These are phyloP conservation scores for Byssochlamys sp. DNA, from an alignment of 2,329 filamentous ascomycete species.

Conservation along the genomic window DNA sequence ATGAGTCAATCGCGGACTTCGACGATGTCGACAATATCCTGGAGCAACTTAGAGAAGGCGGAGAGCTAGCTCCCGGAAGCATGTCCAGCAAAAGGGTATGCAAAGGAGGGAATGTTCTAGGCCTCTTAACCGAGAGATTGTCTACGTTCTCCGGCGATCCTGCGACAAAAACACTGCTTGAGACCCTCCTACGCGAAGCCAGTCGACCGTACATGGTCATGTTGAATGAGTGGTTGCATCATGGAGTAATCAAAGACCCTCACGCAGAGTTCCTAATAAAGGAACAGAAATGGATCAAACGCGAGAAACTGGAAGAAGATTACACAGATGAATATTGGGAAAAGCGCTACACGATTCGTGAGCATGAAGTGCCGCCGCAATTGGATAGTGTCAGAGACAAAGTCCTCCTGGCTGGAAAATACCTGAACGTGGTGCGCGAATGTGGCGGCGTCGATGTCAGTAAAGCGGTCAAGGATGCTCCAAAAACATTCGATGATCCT, in stretches of 20 bases:
- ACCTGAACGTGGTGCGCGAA: constrained; percentile 92
- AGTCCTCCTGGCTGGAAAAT: constrained; percentile 89
- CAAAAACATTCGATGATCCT: constrained; percentile 80
- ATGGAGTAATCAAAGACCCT: constrained; percentile 86
- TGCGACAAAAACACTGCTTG: constrained; percentile 70
- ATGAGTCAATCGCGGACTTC: constrained; percentile 61
- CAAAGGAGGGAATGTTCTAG: constrained; percentile 92
- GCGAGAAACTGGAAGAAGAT: constrained; percentile 84
- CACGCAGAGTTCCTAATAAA: constrained; percentile 91
- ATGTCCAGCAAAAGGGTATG: constrained; percentile 83
- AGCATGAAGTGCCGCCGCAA: constrained; percentile 83
- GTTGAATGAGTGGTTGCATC: constrained; percentile 97
- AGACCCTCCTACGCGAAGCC: constrained; percentile 71
- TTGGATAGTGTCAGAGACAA: constrained; percentile 86
- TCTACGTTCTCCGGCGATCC: constrained; percentile 91
- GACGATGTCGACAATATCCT: constrained; percentile 89
- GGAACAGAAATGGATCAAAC: constrained; percentile 87
- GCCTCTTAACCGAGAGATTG: constrained; percentile 71
- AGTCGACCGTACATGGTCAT: constrained; percentile 94
- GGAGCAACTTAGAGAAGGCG: constrained; percentile 77
- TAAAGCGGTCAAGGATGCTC: constrained; percentile 79
- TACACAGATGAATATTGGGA: constrained; percentile 99
- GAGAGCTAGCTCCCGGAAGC: constrained; percentile 66
- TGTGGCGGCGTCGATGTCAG: constrained; percentile 92
- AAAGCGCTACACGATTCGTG: constrained; percentile 86